Percentiles rank a stretch among this genome's conserved stretches.
phyloP scores from a whole-genome alignment of 768 basidiomycete genomes.

The Suillus variegatus region DNA sequence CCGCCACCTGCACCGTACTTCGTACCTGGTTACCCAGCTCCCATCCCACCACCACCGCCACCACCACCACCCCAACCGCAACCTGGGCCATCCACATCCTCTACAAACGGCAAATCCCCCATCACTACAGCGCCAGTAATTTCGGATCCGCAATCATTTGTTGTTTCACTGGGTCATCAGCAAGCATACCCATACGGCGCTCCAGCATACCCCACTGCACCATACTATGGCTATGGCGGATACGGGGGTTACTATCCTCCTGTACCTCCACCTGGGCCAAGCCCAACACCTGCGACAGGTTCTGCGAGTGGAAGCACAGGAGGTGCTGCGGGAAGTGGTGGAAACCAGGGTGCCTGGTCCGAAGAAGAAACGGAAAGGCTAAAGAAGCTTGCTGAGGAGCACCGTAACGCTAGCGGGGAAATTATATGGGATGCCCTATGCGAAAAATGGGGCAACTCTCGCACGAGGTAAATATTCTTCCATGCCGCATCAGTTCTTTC shows the following conservation, averaged over 20 bases:
- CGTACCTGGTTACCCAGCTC: constrained; percentile 40
- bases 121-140: constrained; percentile 50
- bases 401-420: constrained; percentile 45
- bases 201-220: constrained; percentile 57
- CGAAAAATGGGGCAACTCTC: constrained; percentile 68
- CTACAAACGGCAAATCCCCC: constrained; percentile 34
- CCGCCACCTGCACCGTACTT: constrained; percentile 63
- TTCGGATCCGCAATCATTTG: constrained; percentile 72
- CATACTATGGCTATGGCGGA: constrained; percentile 62
- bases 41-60: constrained; percentile 31
- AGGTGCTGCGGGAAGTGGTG: constrained; percentile 31
- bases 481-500: neutral
- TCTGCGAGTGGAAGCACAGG: constrained; percentile 21
- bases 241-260: constrained; percentile 35
- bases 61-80: constrained; percentile 37
- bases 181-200: constrained; percentile 40
- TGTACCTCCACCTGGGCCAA: constrained; percentile 25
- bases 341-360: constrained; percentile 75
- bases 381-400: constrained; percentile 69
- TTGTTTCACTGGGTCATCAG: constrained; percentile 64
- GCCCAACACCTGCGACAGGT: constrained; percentile 25
- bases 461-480: constrained; percentile 58
- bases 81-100: constrained; percentile 34
- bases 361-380: constrained; percentile 75
- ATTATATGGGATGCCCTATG: constrained; percentile 84